Evolutionary conservation across 2,329 filamentous ascomycete genomes (phyloP), one percentile per base, ranked within the genome.

Genomic region (Exophiala aquamarina): DNA sequence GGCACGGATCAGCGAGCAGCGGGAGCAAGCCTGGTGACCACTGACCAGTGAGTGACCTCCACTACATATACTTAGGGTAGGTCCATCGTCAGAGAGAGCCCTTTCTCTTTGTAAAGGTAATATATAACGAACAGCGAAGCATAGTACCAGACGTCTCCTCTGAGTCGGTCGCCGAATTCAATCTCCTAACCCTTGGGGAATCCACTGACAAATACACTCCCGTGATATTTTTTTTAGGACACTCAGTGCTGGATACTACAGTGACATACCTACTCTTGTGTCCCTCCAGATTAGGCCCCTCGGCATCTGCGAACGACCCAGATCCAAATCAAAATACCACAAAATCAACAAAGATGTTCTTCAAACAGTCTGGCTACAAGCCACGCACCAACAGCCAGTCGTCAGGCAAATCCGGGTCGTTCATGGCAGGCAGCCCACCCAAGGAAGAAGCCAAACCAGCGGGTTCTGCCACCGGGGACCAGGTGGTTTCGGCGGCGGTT

Each of bases 341-440:
- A 6, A 18, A 34, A 34, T 34, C 9, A 31, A 19, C 9, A 32
- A 59, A 23, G 17, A 60, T 60, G 58, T 60, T 59, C 20, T 50
- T 60, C 47, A 60, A 60, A 49, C 58, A 60, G 38, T 53, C 47
- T 28, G 49, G 44, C 32, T 60, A 52, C 49, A 60, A 59, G 49
- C 58, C 58, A 20, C 51, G 56, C 21, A 51, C 44, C 18, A 43
- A 41, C 37, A 59, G 56, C 52, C 29, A 31, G 11, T 59, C 57
- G 8, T 58, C 55, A 3, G 33, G 26, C n/a, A 44, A 46, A 5
- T 28, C 41, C 14, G 20, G 18, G 4, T 10, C 36, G 9, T n/a
- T 15, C 7, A 13, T 34, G 11, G 19, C 55, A 15, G 51, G 47
- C 15, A 49, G 31, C 15, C 47, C 44, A 17, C 44, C 44, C 29